These are phyloP conservation scores for Podospora pseudocomata DNA, from an alignment of 495 filamentous ascomycete species.

Conservation along the genomic window DNA sequence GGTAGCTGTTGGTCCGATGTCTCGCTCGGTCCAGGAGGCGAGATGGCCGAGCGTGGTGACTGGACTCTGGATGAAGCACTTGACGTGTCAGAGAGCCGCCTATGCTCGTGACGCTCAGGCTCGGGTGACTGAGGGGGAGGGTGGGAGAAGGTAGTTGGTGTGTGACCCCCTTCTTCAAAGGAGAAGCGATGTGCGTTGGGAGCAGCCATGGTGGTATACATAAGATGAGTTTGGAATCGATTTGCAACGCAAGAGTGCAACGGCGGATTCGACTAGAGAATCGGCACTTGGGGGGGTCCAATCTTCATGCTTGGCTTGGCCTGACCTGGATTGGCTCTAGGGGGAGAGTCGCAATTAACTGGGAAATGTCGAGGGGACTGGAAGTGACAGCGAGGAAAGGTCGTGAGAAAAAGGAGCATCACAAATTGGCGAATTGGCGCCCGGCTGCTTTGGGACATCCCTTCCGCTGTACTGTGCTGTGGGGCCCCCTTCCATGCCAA, in stretches of 20 bases:
- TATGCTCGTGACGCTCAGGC: not conserved
- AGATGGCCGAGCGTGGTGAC: constrained; percentile 24
- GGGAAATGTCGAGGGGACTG: constrained; percentile 6
- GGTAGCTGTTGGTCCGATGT: constrained; percentile 24
- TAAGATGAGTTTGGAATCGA: constrained; percentile 3
- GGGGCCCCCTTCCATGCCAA: not conserved
- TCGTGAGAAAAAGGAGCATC: not conserved
- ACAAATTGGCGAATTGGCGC: constrained; percentile 2
- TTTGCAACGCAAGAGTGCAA: constrained; percentile 8
- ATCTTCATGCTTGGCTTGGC: constrained; percentile 11
- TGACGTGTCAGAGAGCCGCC: constrained; percentile 27
- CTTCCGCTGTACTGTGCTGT: not conserved
- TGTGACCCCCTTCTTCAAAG: constrained; percentile 4
- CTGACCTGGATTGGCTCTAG: constrained; percentile 11
- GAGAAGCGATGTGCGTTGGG: constrained; percentile 11
- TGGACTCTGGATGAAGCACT: constrained; percentile 29
- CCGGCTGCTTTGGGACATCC: constrained; percentile 2
- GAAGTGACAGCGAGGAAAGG: constrained; percentile 4
- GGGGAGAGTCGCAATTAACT: constrained; percentile 13
- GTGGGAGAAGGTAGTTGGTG: constrained; percentile 10
- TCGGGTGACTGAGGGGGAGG: constrained; percentile 5
- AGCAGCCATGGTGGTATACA: constrained; percentile 29
- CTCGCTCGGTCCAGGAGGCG: constrained; percentile 19
- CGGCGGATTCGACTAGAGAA: constrained; percentile 5
- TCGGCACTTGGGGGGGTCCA: constrained; percentile 2